These are phyloP conservation scores for Ceratocystis ficicola DNA, from an alignment of 2,329 filamentous ascomycete species.

Conservation along the genomic window DNA sequence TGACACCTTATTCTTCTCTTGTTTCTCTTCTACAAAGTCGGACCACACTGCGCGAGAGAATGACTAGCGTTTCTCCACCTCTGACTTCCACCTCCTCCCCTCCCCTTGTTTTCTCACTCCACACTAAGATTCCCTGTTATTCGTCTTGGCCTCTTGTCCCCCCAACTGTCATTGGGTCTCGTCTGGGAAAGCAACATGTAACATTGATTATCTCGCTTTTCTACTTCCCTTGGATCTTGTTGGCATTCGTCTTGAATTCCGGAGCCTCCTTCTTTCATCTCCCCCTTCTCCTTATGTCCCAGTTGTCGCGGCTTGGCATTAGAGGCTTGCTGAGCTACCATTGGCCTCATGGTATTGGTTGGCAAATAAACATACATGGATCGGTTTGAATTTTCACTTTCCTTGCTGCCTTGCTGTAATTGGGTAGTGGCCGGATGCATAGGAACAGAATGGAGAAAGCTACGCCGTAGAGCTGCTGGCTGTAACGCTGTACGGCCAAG, in stretches of 20 bases:
- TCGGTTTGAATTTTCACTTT: neutral
- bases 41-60: neutral
- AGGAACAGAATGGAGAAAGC: neutral
- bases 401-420: neutral
- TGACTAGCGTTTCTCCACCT: neutral
- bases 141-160: neutral
- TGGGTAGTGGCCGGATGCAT: neutral
- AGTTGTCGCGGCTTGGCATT: neutral
- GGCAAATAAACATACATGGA: neutral
- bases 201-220: neutral
- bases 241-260: neutral
- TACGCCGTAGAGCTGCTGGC: neutral
- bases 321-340: neutral
- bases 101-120: neutral
- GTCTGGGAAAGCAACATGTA: neutral
- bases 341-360: neutral
- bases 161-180: neutral
- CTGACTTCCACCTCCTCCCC: neutral
- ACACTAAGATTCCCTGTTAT: too few relatives aligned
- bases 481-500: neutral
- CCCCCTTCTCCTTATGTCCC: neutral
- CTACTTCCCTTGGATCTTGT: neutral
- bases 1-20: too few relatives aligned
- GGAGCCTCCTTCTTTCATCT: neutral
- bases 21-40: neutral